These are phyloP conservation scores for Aphanocladium album DNA, from an alignment of 2,329 filamentous ascomycete genomes.

Conservation along the genomic window DNA sequence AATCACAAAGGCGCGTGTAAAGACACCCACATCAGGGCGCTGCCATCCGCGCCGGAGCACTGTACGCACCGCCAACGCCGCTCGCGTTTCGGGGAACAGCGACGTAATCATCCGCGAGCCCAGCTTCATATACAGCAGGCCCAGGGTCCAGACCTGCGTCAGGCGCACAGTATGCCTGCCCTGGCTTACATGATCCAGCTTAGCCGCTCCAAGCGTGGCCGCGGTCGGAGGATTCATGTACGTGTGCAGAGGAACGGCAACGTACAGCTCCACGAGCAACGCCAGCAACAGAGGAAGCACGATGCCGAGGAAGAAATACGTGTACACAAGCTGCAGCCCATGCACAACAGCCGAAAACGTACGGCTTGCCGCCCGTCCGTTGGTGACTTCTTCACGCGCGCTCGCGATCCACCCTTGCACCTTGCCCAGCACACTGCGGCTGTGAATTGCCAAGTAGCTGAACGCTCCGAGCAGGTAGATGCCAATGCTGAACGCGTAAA, in stretches of 20 bases:
- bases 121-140: conserved; percentile 84
- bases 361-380: conserved; percentile 20
- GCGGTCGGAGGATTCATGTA: conserved; percentile 51
- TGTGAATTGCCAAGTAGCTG: conserved; percentile 56
- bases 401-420: conserved; percentile 26
- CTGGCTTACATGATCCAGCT: conserved; percentile 17
- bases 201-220: conserved; percentile 24
- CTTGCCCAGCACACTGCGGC: conserved; percentile 33
- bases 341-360: conserved; percentile 26
- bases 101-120: conserved; percentile 63
- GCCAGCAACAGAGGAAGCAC: conserved; percentile 77
- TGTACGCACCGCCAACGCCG: conserved; percentile 68
- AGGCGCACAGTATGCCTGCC: conserved; percentile 70
- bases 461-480: conserved; percentile 72
- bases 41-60: conserved; percentile 72
- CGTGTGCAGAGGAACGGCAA: conserved; percentile 81
- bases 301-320: conserved; percentile 69
- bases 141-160: conserved; percentile 90
- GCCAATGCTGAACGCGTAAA: conserved; percentile 92
- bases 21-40: conserved; percentile 69
- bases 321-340: conserved; percentile 58
- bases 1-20: conserved; percentile 82
- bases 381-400: conserved; percentile 20
- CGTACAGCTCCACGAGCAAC: conserved; percentile 78
- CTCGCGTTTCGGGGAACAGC: conserved; percentile 62